Base-by-base conservation (phyloP, 192 early-diverging fungal species). In the Coemansia sp. region DNA sequence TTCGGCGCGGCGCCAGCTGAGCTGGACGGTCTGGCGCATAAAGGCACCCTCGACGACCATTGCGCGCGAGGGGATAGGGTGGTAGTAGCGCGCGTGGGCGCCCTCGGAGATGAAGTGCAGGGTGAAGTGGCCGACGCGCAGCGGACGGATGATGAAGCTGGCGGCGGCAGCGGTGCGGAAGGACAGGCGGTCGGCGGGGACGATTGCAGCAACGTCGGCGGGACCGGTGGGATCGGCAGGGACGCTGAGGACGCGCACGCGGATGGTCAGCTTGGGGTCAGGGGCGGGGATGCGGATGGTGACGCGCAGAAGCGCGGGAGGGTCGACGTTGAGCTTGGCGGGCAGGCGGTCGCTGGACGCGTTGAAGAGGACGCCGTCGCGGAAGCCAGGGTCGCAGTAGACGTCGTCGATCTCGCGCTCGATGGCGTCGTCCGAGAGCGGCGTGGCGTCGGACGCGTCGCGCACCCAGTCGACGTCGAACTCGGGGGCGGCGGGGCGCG, bases 371-470 rank as follows among this genome's bases (percentile, higher is more conserved):
- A 70, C 57, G 50, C 79, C 70, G 61, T 76, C 79, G 55, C 74
- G 73, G 67, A 76, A 76, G 52, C 79, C 79, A 1, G 79, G 74
- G 61, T 82, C 79, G 64, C 79, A 62, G 74, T 82, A 82, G 27
- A 82, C 67, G 17, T 76, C 79, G 33, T 76, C 79, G 19, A 82
- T 56, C 36, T 76, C 79, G 25, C 57, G 52, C 50, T 59, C 65
- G 27, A 82, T 30, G 50, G 66, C 64, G 31, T 73, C 74, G 64
- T 76, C 79, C n/a, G 70, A 47, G 45, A 82, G 79, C 23, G 67
- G 41, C 27, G 54, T 42, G 6, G 64, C 69, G 19, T 27, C 17
- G 31, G 19, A 22, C 40, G 33, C n/a, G 61, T 70, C 77, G 57
- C 79, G 67, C 13, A 82, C 47, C 79, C 79, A 82, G 47, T 67